Base-by-base conservation (phyloP, 2,329 filamentous ascomycete species). In the Arthrobotrys entomopaga region DNA sequence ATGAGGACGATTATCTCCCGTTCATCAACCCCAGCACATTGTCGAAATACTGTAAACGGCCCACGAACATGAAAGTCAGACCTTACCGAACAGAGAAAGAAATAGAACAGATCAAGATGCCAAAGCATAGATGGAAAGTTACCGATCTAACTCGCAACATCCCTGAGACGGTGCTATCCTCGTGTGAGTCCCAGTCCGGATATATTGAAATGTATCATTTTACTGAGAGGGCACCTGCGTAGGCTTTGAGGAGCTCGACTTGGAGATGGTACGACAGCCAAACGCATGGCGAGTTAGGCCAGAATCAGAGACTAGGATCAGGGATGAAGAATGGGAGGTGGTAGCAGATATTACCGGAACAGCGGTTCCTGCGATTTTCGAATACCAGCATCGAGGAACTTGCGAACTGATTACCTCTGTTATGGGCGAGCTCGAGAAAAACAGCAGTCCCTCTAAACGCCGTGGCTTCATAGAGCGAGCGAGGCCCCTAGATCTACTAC, bases 261-360 rank as follows among this genome's bases (percentile, higher is more conserved):
- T 77, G 10, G 26, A 71, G 26, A 54, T 63, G 65, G 48, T 72
- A 6, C 42, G 57, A 40, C 8, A 29, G 22, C 75, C 57, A 6
- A 65, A 58, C 29, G 42, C 22, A 29, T 63, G 61, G 15, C 43
- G 56, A 52, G 52, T 48, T 19, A 52, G 60, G 56, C 56, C 61
- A 16, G 48, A 67, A 15, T 24, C 64, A 26, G 61, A 74, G n/a
- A 54, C 72, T 20, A 42, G 71, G 11, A 54, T 66, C 26, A 22
- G 15, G 1, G 38, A 59, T 5, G 59, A 63, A 19, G 16, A 60
- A 1, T 69, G 60, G 57, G 66, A 77, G 24, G 63, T 52, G 8
- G 59, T 76, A 2, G 58, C 63, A 29, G 71, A 77, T 38, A 77
- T 77, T 8, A 77, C 75, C 4, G 76, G 76, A 56, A 69, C 63